These are phyloP conservation scores for Alternaria angustiovoidea DNA, from an alignment of 2,329 filamentous ascomycete species.

Conservation along the genomic window DNA sequence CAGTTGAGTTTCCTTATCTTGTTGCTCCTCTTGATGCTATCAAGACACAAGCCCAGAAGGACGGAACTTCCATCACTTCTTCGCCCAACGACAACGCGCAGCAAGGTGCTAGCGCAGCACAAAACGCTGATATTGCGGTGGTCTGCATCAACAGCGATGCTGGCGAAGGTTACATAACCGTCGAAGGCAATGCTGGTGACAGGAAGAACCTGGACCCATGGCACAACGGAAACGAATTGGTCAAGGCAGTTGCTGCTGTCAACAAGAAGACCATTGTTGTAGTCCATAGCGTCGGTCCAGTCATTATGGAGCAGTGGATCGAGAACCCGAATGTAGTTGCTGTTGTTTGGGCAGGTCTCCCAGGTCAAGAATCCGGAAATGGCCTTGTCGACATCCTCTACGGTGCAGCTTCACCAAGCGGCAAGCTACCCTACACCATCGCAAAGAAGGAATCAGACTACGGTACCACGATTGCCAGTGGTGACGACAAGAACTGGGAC, in stretches of 20 bases:
- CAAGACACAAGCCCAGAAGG: constrained; percentile 46
- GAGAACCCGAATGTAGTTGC: constrained; percentile 50
- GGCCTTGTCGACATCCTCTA: constrained; percentile 57
- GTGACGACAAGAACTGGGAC: constrained; percentile 48
- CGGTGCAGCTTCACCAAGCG: constrained; percentile 55
- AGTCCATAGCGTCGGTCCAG: constrained; percentile 49
- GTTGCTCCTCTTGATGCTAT: constrained; percentile 56
- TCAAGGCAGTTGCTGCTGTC: constrained; percentile 47
- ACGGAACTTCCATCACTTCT: constrained; percentile 50
- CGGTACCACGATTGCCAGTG: constrained; percentile 32
- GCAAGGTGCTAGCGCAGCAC: constrained; percentile 49
- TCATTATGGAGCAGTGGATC: constrained; percentile 49
- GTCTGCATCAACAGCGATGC: constrained; percentile 60
- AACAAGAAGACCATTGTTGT: constrained; percentile 52
- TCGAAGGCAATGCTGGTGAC: constrained; percentile 57
- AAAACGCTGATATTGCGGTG: constrained; percentile 50
- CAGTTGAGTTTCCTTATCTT: constrained; percentile 57
- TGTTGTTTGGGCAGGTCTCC: constrained; percentile 52
- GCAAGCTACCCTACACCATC: constrained; percentile 65
- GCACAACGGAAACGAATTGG: constrained; percentile 55
- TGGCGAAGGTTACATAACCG: constrained; percentile 60
- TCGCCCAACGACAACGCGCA: constrained; percentile 51
- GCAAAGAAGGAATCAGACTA: constrained; percentile 47
- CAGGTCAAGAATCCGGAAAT: constrained; percentile 54
- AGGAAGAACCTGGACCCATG: constrained; percentile 59